phyloP scores from a whole-genome alignment of 148 eudicot species.

The Rhododendron simsii region DNA sequence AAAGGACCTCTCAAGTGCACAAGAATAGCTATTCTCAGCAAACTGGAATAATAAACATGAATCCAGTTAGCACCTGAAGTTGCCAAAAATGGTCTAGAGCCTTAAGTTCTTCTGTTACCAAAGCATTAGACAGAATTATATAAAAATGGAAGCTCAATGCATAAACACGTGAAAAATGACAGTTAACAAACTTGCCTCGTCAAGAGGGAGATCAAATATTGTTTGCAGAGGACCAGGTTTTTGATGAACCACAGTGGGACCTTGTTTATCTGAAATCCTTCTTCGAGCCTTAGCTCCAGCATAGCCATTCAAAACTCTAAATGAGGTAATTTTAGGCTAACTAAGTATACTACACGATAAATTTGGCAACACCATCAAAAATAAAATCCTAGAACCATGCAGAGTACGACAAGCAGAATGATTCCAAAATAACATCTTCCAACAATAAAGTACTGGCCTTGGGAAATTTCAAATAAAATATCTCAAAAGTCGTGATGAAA shows the following conservation, averaged over 20 bases:
- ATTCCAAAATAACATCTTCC: not conserved
- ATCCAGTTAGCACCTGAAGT: slow-evolving; percentile 16
- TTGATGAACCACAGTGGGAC: slow-evolving; percentile 72
- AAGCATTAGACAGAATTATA: not conserved
- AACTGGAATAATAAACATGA: slow-evolving; percentile 42
- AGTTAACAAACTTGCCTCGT: slow-evolving; percentile 55
- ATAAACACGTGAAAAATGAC: not conserved
- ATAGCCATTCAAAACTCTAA: slow-evolving; percentile 65
- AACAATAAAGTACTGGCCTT: not conserved
- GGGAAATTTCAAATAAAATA: not conserved
- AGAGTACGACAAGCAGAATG: not conserved
- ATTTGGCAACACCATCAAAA: not conserved
- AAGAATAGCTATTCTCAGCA: slow-evolving; percentile 84
- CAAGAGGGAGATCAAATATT: slow-evolving; percentile 74
- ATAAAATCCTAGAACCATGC: not conserved
- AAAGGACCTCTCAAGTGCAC: slow-evolving; percentile 95
- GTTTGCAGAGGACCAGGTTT: slow-evolving; percentile 92
- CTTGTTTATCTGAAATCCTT: slow-evolving; percentile 62
- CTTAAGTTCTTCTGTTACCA: not conserved
- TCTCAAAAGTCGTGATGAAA: not conserved
- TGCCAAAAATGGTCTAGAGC: not conserved
- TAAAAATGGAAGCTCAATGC: not conserved
- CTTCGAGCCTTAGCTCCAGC: slow-evolving; percentile 66
- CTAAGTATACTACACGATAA: not conserved
- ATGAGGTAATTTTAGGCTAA: not conserved